phyloP scores from a whole-genome alignment of 352 stramenopile genomes.

The Globisporangium iwayamae region DNA sequence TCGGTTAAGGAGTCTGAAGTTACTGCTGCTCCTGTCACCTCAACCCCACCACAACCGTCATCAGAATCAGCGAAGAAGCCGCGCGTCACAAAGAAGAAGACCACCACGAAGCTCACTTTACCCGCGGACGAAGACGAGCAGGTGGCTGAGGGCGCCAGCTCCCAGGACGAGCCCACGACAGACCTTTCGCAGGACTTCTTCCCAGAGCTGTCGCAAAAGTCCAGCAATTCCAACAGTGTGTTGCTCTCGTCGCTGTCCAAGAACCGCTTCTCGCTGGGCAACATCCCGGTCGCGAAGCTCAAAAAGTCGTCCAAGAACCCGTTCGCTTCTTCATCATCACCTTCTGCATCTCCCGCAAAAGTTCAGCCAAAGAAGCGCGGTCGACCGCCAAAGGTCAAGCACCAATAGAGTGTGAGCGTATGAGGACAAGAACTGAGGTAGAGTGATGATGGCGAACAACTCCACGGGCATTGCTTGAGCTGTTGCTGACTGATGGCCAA shows the following conservation, averaged over 20 bases:
- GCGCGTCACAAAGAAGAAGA: constrained; percentile 6
- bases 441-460: neutral
- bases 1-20: constrained; percentile 9
- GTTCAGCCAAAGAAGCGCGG: constrained; percentile 22
- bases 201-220: constrained; percentile 47
- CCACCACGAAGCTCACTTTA: constrained; percentile 9
- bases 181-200: constrained; percentile 43
- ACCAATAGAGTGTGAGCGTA: neutral
- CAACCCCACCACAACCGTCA: neutral
- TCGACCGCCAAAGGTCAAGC: constrained; percentile 32
- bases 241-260: constrained; percentile 51
- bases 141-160: constrained; percentile 31
- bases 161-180: constrained; percentile 31
- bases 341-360: constrained; percentile 9
- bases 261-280: constrained; percentile 77
- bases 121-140: constrained; percentile 16
- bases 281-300: constrained; percentile 69
- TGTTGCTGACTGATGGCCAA: neutral
- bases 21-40: neutral
- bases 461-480: neutral
- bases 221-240: constrained; percentile 61
- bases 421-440: neutral
- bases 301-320: constrained; percentile 83
- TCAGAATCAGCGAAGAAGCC: constrained; percentile 1
- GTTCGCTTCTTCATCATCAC: constrained; percentile 27